Base-by-base conservation (phyloP, 2,329 filamentous ascomycete genomes). In the Venturia oleaginea region DNA sequence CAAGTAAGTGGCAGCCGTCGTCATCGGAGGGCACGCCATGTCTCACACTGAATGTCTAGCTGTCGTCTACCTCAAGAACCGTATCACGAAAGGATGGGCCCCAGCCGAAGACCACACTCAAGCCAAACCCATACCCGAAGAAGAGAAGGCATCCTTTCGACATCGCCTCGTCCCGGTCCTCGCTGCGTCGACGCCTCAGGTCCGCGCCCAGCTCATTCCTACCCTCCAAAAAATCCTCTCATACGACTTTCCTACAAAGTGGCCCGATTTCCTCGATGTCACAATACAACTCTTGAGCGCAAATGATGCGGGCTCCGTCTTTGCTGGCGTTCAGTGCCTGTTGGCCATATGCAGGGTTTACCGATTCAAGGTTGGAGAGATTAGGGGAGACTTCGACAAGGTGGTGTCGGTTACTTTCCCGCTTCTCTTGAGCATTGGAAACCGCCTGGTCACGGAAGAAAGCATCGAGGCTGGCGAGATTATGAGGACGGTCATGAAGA, bases 41-140 rank as follows among this genome's bases (percentile, higher is more conserved):
- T 42, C 64, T 62, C 19, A 62, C 40, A 73, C 67, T 38, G 65
- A 59, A 63, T 67, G 66, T 68, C 54, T 76, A 97, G 93, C 92
- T 73, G 92, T 93, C 73, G 91, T 99, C 71, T 99, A 97, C 79
- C 86, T 97, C 76, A 99, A 99, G 81, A 97, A 99, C 79, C 89
- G 92, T 74, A 89, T 97, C 76, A 93, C 90, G 76, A 89, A 92
- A 74, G 92, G 91, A 71, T 99, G 94, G 94, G 84, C 88, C 64
- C 86, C 85, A 67, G 82, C 83, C 72, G 90, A 95, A 69, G 89
- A 93, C 69, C 86, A 84, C 73, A 84, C 87, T 67, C 83, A 85
- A 72, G 86, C 89, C 71, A 86, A 85, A 70, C 80, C 87, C 70
- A 94, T 96, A 77, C 83, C 89, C 70, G 93, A 97, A 74, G 86